Percentiles rank a stretch among this genome's conserved stretches.
These are phyloP conservation scores for Calonectria montana DNA, from an alignment of 2,329 filamentous ascomycete genomes.

Conservation along the genomic window DNA sequence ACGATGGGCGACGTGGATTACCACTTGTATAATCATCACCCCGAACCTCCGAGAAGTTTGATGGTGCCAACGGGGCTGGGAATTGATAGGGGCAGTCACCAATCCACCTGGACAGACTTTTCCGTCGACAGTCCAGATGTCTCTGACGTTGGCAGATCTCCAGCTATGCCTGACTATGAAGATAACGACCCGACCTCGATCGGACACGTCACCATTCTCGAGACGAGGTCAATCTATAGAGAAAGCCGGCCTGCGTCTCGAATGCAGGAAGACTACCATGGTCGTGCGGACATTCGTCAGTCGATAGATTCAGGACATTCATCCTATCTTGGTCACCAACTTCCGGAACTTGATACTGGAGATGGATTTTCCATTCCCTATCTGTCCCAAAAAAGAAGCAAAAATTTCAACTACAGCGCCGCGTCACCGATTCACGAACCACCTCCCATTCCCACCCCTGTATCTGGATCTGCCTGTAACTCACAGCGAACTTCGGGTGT, in stretches of 20 bases:
- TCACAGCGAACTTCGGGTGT: conserved; percentile 57
- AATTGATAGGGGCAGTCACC: conserved; percentile 63
- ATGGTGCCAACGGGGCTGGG: conserved; percentile 58
- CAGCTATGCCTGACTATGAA: conserved; percentile 41
- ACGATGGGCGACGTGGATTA: conserved; percentile 43
- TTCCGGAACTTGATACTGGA: conserved; percentile 64
- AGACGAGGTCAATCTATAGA: conserved; percentile 43
- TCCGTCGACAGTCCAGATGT: conserved; percentile 65
- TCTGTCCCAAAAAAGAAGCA: conserved; percentile 48
- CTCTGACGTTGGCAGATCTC: conserved; percentile 45
- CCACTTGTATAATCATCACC: conserved; percentile 38
- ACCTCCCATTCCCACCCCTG: conserved; percentile 59
- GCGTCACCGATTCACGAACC: conserved; percentile 62
- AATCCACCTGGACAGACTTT: conserved; percentile 71
- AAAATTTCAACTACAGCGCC: conserved; percentile 43
- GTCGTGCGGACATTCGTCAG: conserved; percentile 35
- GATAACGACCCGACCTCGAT: conserved; percentile 42
- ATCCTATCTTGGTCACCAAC: conserved; percentile 50
- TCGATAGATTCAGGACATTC: conserved; percentile 43
- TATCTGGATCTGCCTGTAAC: conserved; percentile 49
- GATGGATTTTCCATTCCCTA: conserved; percentile 63
- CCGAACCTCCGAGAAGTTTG: conserved; percentile 58
- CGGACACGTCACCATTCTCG: conserved; percentile 49
- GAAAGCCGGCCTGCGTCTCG: conserved; percentile 36
- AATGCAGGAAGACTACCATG: conserved; percentile 31